Percentiles rank a stretch among this genome's conserved stretches.
phyloP scores from a whole-genome alignment of 257 asterid species.

The Oldenlandia corymbosa region DNA sequence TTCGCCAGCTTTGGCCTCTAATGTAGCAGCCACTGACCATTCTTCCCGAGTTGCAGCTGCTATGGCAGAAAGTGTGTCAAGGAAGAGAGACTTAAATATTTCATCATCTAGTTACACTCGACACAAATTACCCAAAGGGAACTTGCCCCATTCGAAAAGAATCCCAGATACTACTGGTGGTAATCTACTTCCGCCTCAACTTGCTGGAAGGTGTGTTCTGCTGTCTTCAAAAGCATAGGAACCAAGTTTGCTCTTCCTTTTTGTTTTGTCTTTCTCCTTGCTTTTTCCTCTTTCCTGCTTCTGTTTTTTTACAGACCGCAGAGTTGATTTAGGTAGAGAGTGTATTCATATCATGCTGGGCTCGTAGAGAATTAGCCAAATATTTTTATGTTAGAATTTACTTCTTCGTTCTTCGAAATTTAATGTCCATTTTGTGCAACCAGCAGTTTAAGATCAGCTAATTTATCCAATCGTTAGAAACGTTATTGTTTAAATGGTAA shows the following conservation, averaged over 20 bases:
- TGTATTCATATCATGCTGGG: neutral
- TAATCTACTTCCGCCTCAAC: constrained; percentile 74
- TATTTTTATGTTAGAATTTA: neutral
- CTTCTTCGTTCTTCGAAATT: neutral
- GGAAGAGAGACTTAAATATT: constrained; percentile 59
- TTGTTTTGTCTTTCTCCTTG: neutral
- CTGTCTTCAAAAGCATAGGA: neutral
- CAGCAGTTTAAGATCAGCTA: neutral
- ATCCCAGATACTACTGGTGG: constrained; percentile 62
- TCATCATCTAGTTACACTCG: constrained; percentile 46
- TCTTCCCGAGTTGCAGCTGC: constrained; percentile 85
- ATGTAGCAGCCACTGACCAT: constrained; percentile 38
- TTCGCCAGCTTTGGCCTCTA: constrained; percentile 51
- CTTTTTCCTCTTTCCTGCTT: neutral
- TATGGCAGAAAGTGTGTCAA: constrained; percentile 61
- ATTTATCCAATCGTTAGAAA: neutral
- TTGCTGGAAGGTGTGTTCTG: constrained; percentile 61
- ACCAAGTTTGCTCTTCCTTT: neutral
- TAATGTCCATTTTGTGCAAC: neutral
- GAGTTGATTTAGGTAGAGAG: neutral
- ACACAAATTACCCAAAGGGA: constrained; percentile 64
- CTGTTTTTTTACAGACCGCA: neutral
- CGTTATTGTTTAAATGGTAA: no score
- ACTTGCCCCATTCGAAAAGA: constrained; percentile 51
- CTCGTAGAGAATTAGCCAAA: neutral